Evolutionary conservation across 345 rosid genomes (phyloP), one percentile per base, ranked within the genome.

Genomic region (Corymbia maculata): DNA sequence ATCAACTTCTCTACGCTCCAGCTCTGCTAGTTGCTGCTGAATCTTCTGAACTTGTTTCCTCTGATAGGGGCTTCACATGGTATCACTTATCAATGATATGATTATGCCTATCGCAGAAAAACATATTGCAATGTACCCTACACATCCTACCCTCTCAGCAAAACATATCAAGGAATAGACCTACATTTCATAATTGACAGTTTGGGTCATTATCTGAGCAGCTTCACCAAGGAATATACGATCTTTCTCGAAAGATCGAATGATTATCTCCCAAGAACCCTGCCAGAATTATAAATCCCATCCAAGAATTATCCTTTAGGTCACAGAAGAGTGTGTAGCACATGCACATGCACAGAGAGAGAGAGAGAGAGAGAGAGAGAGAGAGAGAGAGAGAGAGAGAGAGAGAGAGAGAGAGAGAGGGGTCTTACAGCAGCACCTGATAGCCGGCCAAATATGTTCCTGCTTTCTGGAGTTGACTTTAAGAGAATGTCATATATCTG

Each of bases 101-200:
- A 42, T 86, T 17, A 87, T 55, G 88, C 59, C 28, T 75, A 42
- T 75, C 79, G 90, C 87, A 86, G 4, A 7, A 59, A 47, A 68
- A 85, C 85, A 59, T 44, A 30, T 51, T 10, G 82, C 82, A 75
- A 75, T 42, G 82, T 42, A 75, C 49, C 10, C 49, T 53, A 85
- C 52, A 87, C 30, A 26, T 64, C 30, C 55, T 26, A 28, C 51
- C 61, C 52, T 51, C 68, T 51, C 13, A 85, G 44, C 51, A 17
- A 85, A 51, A 86, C 85, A 21, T 24, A 51, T 30, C 13, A 79
- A 87, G 90, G 51, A 51, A 70, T 30, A 88, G 44, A 87, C 97
- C 95, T 91, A 98, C 99, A 98, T 97, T 91, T 98, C 99, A 88
- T 97, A 98, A 87, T 93, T 96, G n/a, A 97, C 98, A 92, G 96